phyloP scores from a whole-genome alignment of 805 yeast species.

The Maudiozyma turicensis region DNA sequence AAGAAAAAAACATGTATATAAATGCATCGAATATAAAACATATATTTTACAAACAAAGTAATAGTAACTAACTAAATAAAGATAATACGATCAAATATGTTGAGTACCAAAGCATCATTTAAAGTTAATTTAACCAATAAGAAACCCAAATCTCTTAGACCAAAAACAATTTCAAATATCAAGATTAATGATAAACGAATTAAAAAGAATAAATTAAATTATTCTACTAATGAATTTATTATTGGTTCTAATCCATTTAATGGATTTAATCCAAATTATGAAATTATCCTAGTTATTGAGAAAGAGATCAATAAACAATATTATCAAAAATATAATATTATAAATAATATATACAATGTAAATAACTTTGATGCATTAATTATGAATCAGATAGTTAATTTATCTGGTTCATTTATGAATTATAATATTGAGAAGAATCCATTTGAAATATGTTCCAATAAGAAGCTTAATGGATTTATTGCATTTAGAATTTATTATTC shows the following conservation, averaged over 20 bases:
- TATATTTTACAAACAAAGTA: background rate
- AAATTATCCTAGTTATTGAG: background rate
- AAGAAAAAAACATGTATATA: background rate
- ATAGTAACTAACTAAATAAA: background rate
- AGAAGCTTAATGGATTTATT: conserved; percentile 17
- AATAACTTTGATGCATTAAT: background rate
- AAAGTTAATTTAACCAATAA: conserved; percentile 8
- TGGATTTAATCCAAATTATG: background rate
- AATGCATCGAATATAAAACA: background rate
- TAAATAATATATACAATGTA: background rate
- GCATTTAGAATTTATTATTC: conserved; percentile 22
- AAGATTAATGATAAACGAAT: background rate
- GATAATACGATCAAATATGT: background rate
- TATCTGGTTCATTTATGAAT: background rate
- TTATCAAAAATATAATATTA: background rate
- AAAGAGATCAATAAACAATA: background rate
- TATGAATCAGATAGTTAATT: background rate
- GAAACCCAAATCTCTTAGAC: background rate
- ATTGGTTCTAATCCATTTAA: background rate
- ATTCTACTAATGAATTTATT: background rate
- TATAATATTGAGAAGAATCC: background rate
- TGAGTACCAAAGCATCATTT: conserved; percentile 5
- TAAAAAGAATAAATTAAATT: background rate
- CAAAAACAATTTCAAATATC: background rate
- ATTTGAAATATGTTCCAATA: conserved; percentile 1